Percentiles rank a stretch among this genome's conserved stretches.
Conservation (phyloP, 192 early-diverging fungal genomes). For the Umbelopsis sp. region DNA sequence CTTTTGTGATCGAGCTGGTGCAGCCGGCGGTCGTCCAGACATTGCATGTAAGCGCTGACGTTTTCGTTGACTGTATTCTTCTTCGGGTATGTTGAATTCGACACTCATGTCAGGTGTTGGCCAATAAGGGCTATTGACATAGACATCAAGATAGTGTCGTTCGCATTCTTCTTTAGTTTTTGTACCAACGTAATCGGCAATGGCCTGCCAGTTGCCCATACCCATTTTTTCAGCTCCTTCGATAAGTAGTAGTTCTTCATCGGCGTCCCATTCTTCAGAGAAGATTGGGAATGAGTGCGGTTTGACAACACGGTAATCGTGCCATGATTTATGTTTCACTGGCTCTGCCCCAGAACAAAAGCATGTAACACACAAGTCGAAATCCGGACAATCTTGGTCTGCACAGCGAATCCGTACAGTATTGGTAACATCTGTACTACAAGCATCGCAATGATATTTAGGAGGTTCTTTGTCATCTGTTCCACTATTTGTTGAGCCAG, state of each 20-base stretch:
- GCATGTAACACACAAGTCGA: constrained; percentile 94
- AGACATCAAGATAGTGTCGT: constrained; percentile 87
- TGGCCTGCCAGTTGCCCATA: constrained; percentile 96
- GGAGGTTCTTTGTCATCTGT: constrained; percentile 40
- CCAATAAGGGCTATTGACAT: constrained; percentile 74
- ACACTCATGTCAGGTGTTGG: constrained; percentile 81
- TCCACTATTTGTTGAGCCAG: constrained; percentile 14
- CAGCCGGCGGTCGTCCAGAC: constrained; percentile 19
- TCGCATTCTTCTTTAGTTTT: constrained; percentile 88
- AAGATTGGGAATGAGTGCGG: constrained; percentile 89
- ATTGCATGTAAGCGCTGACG: constrained; percentile 30
- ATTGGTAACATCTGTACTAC: constrained; percentile 88
- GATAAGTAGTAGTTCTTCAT: constrained; percentile 94
- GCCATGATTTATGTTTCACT: constrained; percentile 78
- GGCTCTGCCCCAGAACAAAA: constrained; percentile 86
- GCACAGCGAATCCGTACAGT: constrained; percentile 86
- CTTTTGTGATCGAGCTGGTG: constrained; percentile 33
- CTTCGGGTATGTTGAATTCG: constrained; percentile 63
- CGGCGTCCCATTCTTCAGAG: constrained; percentile 89
- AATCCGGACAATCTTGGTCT: constrained; percentile 70
- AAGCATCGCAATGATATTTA: constrained; percentile 82
- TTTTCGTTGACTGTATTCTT: constrained; percentile 36
- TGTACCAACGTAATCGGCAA: constrained; percentile 90
- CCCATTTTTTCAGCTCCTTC: constrained; percentile 91
- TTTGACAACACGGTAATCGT: constrained; percentile 91